Percentiles rank a stretch among this genome's conserved stretches.
These are phyloP conservation scores for Calonectria honghensis DNA, from an alignment of 2,329 filamentous ascomycete genomes.

Conservation along the genomic window DNA sequence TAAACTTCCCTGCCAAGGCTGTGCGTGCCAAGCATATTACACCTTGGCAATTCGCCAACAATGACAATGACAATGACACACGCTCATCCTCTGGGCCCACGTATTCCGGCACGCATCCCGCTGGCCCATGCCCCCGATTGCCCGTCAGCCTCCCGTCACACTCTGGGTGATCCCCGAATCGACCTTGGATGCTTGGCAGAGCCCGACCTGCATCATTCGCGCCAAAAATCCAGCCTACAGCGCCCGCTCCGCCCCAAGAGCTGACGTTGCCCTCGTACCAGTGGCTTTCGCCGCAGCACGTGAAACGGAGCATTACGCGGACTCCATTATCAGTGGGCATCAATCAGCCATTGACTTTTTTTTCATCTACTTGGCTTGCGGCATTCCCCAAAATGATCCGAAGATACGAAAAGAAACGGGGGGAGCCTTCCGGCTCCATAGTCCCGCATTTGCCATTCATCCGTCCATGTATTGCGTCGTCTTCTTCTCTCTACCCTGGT, in stretches of 20 bases:
- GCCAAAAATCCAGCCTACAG: constrained; percentile 16
- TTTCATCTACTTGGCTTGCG: not conserved
- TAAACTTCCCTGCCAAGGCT: constrained; percentile 10
- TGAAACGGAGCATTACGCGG: constrained; percentile 29
- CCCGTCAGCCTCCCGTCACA: constrained; percentile 1
- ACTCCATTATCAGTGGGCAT: constrained; percentile 4
- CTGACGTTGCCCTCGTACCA: constrained; percentile 40
- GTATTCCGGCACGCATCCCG: not conserved
- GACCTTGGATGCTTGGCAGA: constrained; percentile 4
- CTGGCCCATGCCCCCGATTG: not conserved
- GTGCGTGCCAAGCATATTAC: constrained; percentile 18
- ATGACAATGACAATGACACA: not conserved
- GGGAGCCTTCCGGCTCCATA: constrained; percentile 2
- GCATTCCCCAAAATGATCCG: constrained; percentile 10
- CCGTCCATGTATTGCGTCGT: constrained; percentile 26
- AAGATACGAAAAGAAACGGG: constrained; percentile 14
- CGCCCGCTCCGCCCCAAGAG: constrained; percentile 46
- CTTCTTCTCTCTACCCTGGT: constrained; percentile 4
- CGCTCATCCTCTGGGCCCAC: not conserved
- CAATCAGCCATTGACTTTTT: constrained; percentile 31
- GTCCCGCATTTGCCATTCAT: not conserved
- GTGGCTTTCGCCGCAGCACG: constrained; percentile 26
- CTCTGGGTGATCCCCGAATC: constrained; percentile 12
- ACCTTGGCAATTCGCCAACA: not conserved
- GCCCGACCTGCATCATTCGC: constrained; percentile 15